Evolutionary conservation across 306 rosid species (phyloP).

Genomic region (Citrullus colocynthis): DNA sequence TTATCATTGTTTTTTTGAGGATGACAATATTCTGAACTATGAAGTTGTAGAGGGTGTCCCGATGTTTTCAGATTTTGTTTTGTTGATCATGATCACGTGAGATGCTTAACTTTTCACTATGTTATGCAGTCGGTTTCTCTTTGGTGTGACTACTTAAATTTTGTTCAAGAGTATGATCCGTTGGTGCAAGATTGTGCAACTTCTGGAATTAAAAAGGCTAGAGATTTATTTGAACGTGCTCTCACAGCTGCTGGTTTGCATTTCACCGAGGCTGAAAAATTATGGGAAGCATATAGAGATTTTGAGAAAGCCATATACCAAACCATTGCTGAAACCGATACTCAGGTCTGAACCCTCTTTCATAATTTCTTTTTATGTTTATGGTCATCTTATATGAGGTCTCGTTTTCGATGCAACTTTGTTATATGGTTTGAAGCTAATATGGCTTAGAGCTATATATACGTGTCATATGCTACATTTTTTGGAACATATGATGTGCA

Average conservation of each 20-base stretch:
- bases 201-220: slow-evolving; percentile 51
- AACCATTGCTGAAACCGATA: slow-evolving; percentile 38
- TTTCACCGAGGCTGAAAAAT: slow-evolving; percentile 51
- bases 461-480: not conserved
- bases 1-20: not conserved
- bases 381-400: not conserved
- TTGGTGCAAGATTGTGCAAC: slow-evolving; percentile 34
- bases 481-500: not conserved
- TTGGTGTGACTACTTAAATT: slow-evolving; percentile 65
- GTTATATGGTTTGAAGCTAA: not conserved
- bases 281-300: slow-evolving; percentile 76
- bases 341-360: slow-evolving; percentile 35
- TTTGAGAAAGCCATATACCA: slow-evolving; percentile 56
- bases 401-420: not conserved
- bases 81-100: not conserved
- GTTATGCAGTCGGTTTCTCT: slow-evolving; percentile 66
- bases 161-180: slow-evolving; percentile 53
- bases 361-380: not conserved
- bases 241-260: slow-evolving; percentile 87
- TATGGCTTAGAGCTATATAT: not conserved
- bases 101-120: slow-evolving; percentile 13
- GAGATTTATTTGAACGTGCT: slow-evolving; percentile 73
- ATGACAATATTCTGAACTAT: not conserved
- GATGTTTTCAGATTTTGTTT: not conserved
- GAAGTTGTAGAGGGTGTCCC: not conserved